Evolutionary conservation across 1,139 yeast genomes (phyloP).

Genomic region (Protomyces macrosporus): DNA sequence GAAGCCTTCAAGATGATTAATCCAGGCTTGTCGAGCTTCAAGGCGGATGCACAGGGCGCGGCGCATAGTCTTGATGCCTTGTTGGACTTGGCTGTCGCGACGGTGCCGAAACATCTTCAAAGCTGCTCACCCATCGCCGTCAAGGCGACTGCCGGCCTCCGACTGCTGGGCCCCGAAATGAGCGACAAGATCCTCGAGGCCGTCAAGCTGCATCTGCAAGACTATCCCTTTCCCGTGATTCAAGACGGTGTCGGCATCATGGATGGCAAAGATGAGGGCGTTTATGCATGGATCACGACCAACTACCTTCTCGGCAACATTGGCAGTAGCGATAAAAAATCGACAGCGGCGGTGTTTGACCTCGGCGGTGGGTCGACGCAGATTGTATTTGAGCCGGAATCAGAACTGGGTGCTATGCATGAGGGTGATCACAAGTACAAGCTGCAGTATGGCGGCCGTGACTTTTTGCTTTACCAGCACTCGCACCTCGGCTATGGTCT

Average conservation of each 20-base stretch:
- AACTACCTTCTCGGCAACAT: slow-evolving; percentile 88
- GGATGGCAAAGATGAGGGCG: slow-evolving; percentile 98
- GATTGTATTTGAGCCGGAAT: slow-evolving; percentile 90
- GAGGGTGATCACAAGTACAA: slow-evolving; percentile 87
- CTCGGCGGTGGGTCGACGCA: slow-evolving; percentile 99
- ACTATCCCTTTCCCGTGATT: slow-evolving; percentile 85
- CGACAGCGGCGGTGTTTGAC: slow-evolving; percentile 92
- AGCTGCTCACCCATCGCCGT: slow-evolving; percentile 89
- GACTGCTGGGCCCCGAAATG: slow-evolving; percentile 74
- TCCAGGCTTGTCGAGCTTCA: slow-evolving; percentile 82
- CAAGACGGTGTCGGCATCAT: slow-evolving; percentile 83
- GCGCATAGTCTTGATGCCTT: slow-evolving; percentile 82
- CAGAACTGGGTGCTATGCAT: slow-evolving; percentile 39
- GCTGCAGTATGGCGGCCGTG: slow-evolving; percentile 71
- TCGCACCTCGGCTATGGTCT: slow-evolving; percentile 94
- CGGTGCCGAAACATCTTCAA: slow-evolving; percentile 68
- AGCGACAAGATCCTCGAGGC: slow-evolving; percentile 64
- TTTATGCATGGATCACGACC: slow-evolving; percentile 98
- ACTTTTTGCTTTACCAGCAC: slow-evolving; percentile 82
- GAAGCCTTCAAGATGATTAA: slow-evolving; percentile 80
- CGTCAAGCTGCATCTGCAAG: slow-evolving; percentile 68
- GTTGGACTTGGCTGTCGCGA: slow-evolving; percentile 62
- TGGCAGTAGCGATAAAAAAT: slow-evolving; percentile 58
- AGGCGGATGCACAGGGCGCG: slow-evolving; percentile 64
- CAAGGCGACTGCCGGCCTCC: slow-evolving; percentile 96